A percentile compares a stretch with the other conserved stretches of the same genome.
Conservation (phyloP, 2,329 filamentous ascomycete genomes). For the Fusarium transvaalense region DNA sequence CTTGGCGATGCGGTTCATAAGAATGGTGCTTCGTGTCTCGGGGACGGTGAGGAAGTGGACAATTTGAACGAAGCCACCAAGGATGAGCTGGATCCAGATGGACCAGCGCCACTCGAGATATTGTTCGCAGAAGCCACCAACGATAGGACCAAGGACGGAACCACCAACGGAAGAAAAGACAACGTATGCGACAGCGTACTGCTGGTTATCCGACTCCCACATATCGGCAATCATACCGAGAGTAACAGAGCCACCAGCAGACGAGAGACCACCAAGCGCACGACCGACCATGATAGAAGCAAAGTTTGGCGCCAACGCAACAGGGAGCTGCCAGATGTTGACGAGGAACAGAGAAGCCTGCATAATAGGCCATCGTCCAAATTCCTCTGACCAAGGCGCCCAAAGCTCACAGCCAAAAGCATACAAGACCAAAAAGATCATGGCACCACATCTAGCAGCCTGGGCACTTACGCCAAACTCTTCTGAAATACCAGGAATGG, state of each 20-base stretch:
- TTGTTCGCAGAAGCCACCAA: constrained; percentile 81
- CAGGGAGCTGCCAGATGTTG: constrained; percentile 81
- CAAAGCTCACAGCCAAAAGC: constrained; percentile 90
- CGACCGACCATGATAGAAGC: constrained; percentile 77
- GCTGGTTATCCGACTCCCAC: constrained; percentile 77
- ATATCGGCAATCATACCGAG: constrained; percentile 81
- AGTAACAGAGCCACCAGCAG: constrained; percentile 79
- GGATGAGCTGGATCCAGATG: constrained; percentile 88
- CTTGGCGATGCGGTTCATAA: constrained; percentile 85
- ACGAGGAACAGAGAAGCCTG: constrained; percentile 80
- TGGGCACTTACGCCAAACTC: constrained; percentile 77
- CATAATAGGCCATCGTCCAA: constrained; percentile 81
- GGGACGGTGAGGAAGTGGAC: constrained; percentile 78
- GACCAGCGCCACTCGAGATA: constrained; percentile 77
- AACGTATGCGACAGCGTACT: constrained; percentile 81
- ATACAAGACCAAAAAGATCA: constrained; percentile 83
- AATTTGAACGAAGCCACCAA: constrained; percentile 76
- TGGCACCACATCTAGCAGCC: constrained; percentile 78
- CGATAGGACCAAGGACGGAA: constrained; percentile 79
- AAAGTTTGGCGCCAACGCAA: constrained; percentile 80
- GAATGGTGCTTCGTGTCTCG: constrained; percentile 80
- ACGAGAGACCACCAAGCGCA: constrained; percentile 76
- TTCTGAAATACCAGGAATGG: constrained; percentile 71
- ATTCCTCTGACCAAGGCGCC: constrained; percentile 89
- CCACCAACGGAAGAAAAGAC: constrained; percentile 85